These are phyloP conservation scores for Limonium bicolor DNA, from an alignment of 148 eudicot species.

Conservation along the genomic window DNA sequence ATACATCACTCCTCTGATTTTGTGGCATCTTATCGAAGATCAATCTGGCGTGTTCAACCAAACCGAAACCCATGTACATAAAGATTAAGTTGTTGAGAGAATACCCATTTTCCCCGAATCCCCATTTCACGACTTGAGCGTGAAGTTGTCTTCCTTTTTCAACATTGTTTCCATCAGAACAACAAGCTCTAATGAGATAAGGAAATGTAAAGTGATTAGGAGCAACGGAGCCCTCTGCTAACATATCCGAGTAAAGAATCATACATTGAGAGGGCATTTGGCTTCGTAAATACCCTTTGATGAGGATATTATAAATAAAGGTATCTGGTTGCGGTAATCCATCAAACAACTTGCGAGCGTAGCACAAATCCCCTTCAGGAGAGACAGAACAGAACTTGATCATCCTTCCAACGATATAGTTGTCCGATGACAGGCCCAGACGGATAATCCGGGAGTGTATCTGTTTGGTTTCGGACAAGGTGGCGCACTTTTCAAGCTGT, in stretches of 20 bases:
- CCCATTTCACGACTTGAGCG: slow-evolving; percentile 45
- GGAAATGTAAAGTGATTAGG: slow-evolving; percentile 66
- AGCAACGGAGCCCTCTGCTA: slow-evolving; percentile 17
- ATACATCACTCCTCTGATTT: slow-evolving; percentile 31
- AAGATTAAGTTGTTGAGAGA: slow-evolving; percentile 57
- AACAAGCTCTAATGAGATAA: slow-evolving; percentile 43
- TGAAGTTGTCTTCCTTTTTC: slow-evolving; percentile 46
- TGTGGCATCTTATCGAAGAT: slow-evolving; percentile 46
- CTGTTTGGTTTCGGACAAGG: slow-evolving; percentile 56
- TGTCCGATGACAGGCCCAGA: slow-evolving; percentile 42
- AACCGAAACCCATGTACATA: slow-evolving; percentile 54
- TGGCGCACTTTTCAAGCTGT: slow-evolving; percentile 34
- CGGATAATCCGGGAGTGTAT: slow-evolving; percentile 53
- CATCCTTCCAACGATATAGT: slow-evolving; percentile 46
- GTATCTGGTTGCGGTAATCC: slow-evolving; percentile 59
- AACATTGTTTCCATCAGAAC: slow-evolving; percentile 19
- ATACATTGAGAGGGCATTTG: slow-evolving; percentile 19
- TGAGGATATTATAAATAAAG: slow-evolving; percentile 47
- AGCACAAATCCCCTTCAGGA: slow-evolving; percentile 25
- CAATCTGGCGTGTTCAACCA: slow-evolving; percentile 27
- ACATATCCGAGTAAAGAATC: slow-evolving; percentile 32
- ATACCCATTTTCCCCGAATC: slow-evolving; percentile 30
- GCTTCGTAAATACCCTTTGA: slow-evolving; percentile 37
- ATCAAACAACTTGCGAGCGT: slow-evolving; percentile 46
- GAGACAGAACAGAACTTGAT: slow-evolving; percentile 51